These are phyloP conservation scores for Arthrobotrys entomopaga DNA, from an alignment of 2,329 filamentous ascomycete genomes.

Conservation along the genomic window DNA sequence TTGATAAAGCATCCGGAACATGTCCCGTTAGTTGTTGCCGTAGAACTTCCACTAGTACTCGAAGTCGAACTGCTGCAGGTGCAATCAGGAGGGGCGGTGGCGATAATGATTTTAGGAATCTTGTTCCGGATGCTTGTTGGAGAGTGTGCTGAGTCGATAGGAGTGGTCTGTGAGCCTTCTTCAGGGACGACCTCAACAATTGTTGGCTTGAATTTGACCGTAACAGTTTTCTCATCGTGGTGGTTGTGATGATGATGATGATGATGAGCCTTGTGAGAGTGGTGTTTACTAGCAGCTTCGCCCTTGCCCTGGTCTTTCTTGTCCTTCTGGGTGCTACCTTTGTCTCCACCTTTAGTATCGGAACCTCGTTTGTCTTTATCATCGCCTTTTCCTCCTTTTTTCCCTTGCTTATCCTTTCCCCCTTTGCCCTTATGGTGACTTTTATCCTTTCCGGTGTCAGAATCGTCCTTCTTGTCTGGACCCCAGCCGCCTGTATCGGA, in stretches of 20 bases:
- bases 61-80: conserved; percentile 9
- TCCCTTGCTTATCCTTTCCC: conserved; percentile 29
- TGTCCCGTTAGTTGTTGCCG: conserved; percentile 15
- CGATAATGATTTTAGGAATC: conserved; percentile 35
- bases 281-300: conserved; percentile 5
- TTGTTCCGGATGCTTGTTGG: conserved; percentile 24
- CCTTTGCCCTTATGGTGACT: conserved; percentile 21
- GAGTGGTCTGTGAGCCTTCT: conserved; percentile 23
- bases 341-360: conserved; percentile 12
- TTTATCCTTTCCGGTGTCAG: conserved; percentile 4
- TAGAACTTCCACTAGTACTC: conserved; percentile 20
- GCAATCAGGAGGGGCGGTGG: conserved; percentile 29
- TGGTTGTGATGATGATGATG: conserved; percentile 46
- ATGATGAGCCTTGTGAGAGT: conserved; percentile 16
- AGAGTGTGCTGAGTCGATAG: conserved; percentile 44
- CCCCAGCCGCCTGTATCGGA: conserved; percentile 4
- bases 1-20: conserved; percentile 50
- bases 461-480: conserved; percentile 16
- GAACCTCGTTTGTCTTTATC: conserved; percentile 23
- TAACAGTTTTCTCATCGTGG: conserved; percentile 18
- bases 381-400: conserved; percentile 28
- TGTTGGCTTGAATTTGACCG: conserved; percentile 18
- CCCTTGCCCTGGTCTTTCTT: conserved; percentile 29
- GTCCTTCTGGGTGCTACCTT: conserved; percentile 9
- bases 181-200: conserved; percentile 27